These are phyloP conservation scores for Pseudocercospora musae DNA, from an alignment of 2,329 filamentous ascomycete genomes.

Conservation along the genomic window DNA sequence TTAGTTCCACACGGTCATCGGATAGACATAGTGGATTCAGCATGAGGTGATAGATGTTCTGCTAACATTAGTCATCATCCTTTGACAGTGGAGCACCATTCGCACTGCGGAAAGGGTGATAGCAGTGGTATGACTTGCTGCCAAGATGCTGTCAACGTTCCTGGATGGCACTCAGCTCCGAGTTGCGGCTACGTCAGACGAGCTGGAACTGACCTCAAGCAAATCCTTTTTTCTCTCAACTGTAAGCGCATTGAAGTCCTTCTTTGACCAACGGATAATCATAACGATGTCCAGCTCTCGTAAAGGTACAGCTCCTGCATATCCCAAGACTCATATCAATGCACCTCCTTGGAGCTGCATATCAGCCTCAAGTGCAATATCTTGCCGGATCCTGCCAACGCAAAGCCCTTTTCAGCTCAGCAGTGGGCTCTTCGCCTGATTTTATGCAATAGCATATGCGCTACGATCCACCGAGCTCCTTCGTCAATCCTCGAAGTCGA, in stretches of 20 bases:
- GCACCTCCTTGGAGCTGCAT: neutral
- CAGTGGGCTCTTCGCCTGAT: too few relatives aligned
- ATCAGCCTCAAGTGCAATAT: too few relatives aligned
- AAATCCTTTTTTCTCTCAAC: too few relatives aligned
- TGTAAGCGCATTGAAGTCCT: too few relatives aligned
- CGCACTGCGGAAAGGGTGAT: neutral
- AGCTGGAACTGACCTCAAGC: neutral
- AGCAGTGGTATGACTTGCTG: constrained; percentile 6
- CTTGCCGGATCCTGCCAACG: too few relatives aligned
- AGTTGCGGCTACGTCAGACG: neutral
- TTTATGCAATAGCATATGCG: too few relatives aligned
- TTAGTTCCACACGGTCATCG: constrained; percentile 21
- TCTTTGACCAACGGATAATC: too few relatives aligned
- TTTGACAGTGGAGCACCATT: too few relatives aligned
- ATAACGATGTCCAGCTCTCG: too few relatives aligned
- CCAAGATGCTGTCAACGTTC: neutral
- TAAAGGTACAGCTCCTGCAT: neutral
- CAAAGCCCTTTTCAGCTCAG: too few relatives aligned
- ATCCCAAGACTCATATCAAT: neutral
- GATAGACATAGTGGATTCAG: neutral
- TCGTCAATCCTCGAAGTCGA: neutral
- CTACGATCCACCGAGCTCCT: too few relatives aligned
- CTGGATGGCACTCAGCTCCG: neutral
- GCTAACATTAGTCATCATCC: neutral
- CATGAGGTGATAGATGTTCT: constrained; percentile 2